Evolutionary conservation across 768 basidiomycete genomes (phyloP).

Genomic region (Polyporus arcularius): DNA sequence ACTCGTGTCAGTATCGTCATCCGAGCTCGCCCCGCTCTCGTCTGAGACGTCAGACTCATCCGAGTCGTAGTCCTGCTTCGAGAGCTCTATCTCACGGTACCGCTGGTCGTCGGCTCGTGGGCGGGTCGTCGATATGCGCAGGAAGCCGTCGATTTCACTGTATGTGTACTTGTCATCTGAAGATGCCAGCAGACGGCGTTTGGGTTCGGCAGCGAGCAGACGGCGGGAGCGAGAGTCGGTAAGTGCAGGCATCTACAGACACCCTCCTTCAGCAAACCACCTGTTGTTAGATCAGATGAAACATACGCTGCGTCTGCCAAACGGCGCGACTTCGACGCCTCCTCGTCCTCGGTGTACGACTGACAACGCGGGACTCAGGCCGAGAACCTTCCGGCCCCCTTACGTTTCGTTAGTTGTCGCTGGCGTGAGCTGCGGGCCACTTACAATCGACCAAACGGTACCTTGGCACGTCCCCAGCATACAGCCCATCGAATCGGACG

Average conservation of each 20-base stretch:
- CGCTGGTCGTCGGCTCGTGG: slow-evolving; percentile 36
- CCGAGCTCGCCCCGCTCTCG: slow-evolving; percentile 15
- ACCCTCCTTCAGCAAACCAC: neutral
- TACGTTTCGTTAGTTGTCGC: slow-evolving; percentile 49
- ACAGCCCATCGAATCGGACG: slow-evolving; percentile 64
- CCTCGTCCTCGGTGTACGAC: slow-evolving; percentile 47
- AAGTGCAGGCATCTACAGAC: slow-evolving; percentile 46
- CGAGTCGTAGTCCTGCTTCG: slow-evolving; percentile 29
- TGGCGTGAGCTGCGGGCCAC: slow-evolving; percentile 22
- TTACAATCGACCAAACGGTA: slow-evolving; percentile 62
- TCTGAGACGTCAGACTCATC: slow-evolving; percentile 39
- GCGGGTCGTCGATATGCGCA: slow-evolving; percentile 54
- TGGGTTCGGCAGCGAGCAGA: slow-evolving; percentile 54
- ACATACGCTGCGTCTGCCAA: slow-evolving; percentile 37
- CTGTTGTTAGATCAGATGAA: slow-evolving; percentile 10
- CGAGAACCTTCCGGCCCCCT: slow-evolving; percentile 67
- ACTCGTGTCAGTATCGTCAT: slow-evolving; percentile 28
- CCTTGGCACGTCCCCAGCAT: slow-evolving; percentile 65
- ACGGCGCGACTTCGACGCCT: slow-evolving; percentile 59
- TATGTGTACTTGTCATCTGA: slow-evolving; percentile 44
- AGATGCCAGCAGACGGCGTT: slow-evolving; percentile 46
- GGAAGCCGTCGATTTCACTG: slow-evolving; percentile 67
- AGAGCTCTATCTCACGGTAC: slow-evolving; percentile 52
- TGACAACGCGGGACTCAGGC: slow-evolving; percentile 52
- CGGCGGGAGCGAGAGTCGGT: slow-evolving; percentile 58